A percentile compares a stretch with the other conserved stretches of the same genome.
Conservation (phyloP, 495 filamentous ascomycete species). For the Podospora australis region DNA sequence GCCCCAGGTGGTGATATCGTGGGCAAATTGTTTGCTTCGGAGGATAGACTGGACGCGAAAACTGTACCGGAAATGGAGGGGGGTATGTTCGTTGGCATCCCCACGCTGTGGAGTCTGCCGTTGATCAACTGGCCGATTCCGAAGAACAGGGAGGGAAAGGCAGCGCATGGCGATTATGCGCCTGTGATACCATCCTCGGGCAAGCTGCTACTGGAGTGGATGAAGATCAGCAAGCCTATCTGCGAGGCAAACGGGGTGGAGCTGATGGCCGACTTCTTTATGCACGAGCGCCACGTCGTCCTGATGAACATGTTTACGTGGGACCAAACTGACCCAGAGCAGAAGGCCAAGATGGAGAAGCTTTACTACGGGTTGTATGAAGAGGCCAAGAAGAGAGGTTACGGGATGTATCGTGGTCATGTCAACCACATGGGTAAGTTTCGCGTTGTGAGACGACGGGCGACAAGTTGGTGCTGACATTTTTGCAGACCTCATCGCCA, state of each 20-base stretch:
- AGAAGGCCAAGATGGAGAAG: conserved; percentile 21
- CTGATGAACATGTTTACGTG: conserved; percentile 40
- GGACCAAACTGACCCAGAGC: conserved; percentile 32
- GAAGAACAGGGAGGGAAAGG: conserved; percentile 22
- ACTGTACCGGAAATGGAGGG: conserved; percentile 29
- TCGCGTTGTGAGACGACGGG: neutral
- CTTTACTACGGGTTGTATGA: conserved; percentile 31
- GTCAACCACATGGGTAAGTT: conserved; percentile 39
- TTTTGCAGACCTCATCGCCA: conserved; percentile 32
- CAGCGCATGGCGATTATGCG: conserved; percentile 39
- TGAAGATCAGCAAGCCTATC: conserved; percentile 28
- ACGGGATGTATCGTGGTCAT: conserved; percentile 38
- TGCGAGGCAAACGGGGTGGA: conserved; percentile 37
- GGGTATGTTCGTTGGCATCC: conserved; percentile 34
- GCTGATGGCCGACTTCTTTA: conserved; percentile 39
- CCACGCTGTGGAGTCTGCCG: conserved; percentile 35
- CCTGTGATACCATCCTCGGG: conserved; percentile 37
- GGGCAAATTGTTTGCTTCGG: conserved; percentile 30
- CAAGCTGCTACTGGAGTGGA: conserved; percentile 34
- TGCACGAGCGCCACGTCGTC: conserved; percentile 38
- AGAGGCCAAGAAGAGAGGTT: conserved; percentile 33
- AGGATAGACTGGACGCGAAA: conserved; percentile 35
- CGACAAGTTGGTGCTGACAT: conserved; percentile 10
- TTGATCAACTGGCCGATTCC: conserved; percentile 35
- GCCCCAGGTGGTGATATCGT: conserved; percentile 33